Percentiles rank a stretch among this genome's conserved stretches.
Evolutionary conservation across 1,284 basidiomycete genomes (phyloP).

Genomic region (Ceratobasidium sp.): DNA sequence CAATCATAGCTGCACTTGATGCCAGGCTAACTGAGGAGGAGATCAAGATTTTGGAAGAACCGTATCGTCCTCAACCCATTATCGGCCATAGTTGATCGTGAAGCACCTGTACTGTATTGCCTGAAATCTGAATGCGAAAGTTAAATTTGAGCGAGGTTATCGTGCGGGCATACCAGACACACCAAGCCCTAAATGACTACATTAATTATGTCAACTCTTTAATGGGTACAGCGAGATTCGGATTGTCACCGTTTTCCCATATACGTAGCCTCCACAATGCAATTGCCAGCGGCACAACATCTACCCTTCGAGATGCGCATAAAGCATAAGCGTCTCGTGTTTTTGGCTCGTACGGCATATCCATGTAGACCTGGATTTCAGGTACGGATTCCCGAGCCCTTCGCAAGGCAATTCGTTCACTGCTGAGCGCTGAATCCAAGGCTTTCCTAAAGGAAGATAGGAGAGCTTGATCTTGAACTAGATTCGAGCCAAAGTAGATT

Average conservation of each 20-base stretch:
- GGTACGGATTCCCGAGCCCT: slow-evolving; percentile 8
- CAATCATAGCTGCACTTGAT: slow-evolving; percentile 45
- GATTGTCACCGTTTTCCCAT: slow-evolving; percentile 6
- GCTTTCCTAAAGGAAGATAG: slow-evolving; percentile 8
- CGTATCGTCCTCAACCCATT: slow-evolving; percentile 52
- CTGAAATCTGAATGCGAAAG: not conserved
- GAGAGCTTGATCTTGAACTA: not conserved
- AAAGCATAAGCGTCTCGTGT: slow-evolving; percentile 15
- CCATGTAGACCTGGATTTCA: not conserved
- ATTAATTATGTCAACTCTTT: not conserved
- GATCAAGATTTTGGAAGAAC: slow-evolving; percentile 53
- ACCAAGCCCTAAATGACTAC: no score
- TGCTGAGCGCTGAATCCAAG: slow-evolving; percentile 19
- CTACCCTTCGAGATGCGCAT: slow-evolving; percentile 27
- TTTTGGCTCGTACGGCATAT: slow-evolving; percentile 22
- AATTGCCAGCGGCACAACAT: slow-evolving; percentile 18
- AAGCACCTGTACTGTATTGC: not conserved
- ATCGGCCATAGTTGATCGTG: slow-evolving; percentile 44
- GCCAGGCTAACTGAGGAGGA: slow-evolving; percentile 55
- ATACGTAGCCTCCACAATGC: slow-evolving; percentile 31
- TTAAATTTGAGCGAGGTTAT: no score
- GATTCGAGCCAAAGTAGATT: not conserved
- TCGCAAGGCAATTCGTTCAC: slow-evolving; percentile 35
- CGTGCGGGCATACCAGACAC: no score
- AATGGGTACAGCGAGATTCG: not conserved